Percentiles rank a stretch among this genome's conserved stretches.
These are phyloP conservation scores for Platanthera guangdongensis DNA, from an alignment of 106 monocot genomes.

Conservation along the genomic window DNA sequence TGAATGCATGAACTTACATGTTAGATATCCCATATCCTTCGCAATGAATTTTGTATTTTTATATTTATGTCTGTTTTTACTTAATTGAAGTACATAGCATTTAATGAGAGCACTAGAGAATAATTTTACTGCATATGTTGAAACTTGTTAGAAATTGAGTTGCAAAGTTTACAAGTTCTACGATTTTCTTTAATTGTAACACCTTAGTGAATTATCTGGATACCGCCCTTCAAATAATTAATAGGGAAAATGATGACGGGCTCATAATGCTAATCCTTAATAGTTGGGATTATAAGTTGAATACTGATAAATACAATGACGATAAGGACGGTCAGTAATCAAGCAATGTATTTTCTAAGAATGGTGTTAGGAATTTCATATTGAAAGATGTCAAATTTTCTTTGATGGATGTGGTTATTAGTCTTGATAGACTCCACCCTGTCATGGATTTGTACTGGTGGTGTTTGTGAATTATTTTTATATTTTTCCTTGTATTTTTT, in stretches of 20 bases:
- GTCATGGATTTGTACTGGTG: no score
- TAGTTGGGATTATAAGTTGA: neutral
- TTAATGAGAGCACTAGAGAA: neutral
- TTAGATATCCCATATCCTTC: neutral
- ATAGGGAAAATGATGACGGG: neutral
- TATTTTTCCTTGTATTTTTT: no score
- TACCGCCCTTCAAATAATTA: neutral
- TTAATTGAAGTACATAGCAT: neutral
- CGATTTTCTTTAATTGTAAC: neutral
- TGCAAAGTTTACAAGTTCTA: neutral
- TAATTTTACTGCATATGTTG: neutral
- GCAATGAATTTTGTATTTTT: neutral
- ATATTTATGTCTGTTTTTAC: neutral
- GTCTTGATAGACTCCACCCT: no score
- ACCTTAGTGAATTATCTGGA: neutral
- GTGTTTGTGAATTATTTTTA: no score
- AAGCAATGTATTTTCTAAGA: no score
- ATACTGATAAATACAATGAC: neutral
- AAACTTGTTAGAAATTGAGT: neutral
- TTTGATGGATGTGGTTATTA: no score
- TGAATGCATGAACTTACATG: neutral
- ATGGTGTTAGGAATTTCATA: no score
- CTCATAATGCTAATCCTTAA: neutral
- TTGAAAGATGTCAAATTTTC: no score
- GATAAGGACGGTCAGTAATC: neutral